Evolutionary conservation across 306 rosid species (phyloP), one percentile per base, ranked within the genome.

Genomic region (Arachis hypogaea): DNA sequence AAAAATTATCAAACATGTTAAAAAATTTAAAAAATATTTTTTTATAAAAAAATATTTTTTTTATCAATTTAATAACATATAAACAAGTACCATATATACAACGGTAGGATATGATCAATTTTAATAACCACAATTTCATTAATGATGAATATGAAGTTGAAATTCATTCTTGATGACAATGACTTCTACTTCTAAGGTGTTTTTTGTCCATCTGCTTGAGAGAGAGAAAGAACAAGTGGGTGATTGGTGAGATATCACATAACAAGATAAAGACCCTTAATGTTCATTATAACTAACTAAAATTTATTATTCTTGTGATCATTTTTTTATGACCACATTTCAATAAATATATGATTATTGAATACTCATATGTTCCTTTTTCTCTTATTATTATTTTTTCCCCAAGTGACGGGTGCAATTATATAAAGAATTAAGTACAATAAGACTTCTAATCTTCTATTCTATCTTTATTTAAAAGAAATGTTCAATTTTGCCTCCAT

Each of bases 171-270:
- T 46, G 46, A 45, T 45, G 61, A 74, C 58, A 55, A 47, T 22
- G 57, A 45, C 38, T 46, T 52, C 6, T 59, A 50, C 40, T 65
- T 49, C 40, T 57, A 41, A 52, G 41, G 5, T 7, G 3, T 7
- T n/a, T 7, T 7, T 2, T 52, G 73, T 56, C 52, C 57, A 46
- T 36, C 50, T 47, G 28, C 61, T 59, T 42, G 45, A 29, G 71
- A 70, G 45, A 49, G 63, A 3, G 18, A 14, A 42, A 40, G 61
- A 56, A 7, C 59, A 63, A 75, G 58, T 77, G 47, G 47, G 76
- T 77, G 63, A 77, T 28, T 14, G 78, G 68, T 82, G 65, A 77
- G 76, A 72, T 76, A 72, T 76, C 79, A 72, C 85, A 81, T 76
- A 76, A 59, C 49, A 58, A 59, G 56, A 69, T 49, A 71, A 36